These are phyloP conservation scores for Phytophthora gonapodyides DNA, from an alignment of 352 stramenopile genomes.

Conservation along the genomic window DNA sequence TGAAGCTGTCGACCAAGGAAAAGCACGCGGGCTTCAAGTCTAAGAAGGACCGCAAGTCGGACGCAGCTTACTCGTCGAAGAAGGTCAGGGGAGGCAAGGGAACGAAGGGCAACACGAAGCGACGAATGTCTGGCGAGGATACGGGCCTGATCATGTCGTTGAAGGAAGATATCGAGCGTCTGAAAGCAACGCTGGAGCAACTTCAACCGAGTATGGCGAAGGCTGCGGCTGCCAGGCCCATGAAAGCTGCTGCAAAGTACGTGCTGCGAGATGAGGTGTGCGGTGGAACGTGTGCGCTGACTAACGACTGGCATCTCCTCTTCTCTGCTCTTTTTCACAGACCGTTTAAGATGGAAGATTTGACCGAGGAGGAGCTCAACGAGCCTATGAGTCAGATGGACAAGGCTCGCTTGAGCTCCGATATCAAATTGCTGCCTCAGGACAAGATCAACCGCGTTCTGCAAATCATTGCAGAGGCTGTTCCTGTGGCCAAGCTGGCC, in stretches of 20 bases:
- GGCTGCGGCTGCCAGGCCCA: constrained; percentile 41
- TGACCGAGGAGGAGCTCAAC: constrained; percentile 88
- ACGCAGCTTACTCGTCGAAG: constrained; percentile 60
- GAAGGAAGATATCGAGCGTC: constrained; percentile 87
- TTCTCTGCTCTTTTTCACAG: constrained; percentile 35
- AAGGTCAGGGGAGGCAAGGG: constrained; percentile 78
- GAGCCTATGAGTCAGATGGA: constrained; percentile 87
- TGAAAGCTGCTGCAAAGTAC: constrained; percentile 65
- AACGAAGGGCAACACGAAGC: constrained; percentile 79
- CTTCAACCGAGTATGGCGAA: constrained; percentile 64
- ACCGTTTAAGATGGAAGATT: constrained; percentile 89
- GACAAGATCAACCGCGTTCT: constrained; percentile 90
- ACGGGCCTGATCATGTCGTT: constrained; percentile 85
- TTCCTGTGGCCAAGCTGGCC: constrained; percentile 82
- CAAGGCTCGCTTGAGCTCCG: constrained; percentile 77
- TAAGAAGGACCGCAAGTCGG: constrained; percentile 73
- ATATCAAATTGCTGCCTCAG: constrained; percentile 81
- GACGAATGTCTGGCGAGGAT: constrained; percentile 54
- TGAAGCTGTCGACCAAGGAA: constrained; percentile 60
- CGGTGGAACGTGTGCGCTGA: constrained; percentile 9
- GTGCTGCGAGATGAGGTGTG: constrained; percentile 8
- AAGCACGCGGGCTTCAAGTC: constrained; percentile 52
- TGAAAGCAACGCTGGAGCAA: constrained; percentile 88
- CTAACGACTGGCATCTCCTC: constrained; percentile 4
- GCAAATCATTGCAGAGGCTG: constrained; percentile 88